A percentile compares a stretch with the other conserved stretches of the same genome.
Evolutionary conservation across 2,329 filamentous ascomycete genomes (phyloP).

Genomic region (Talaromyces funiculosus): DNA sequence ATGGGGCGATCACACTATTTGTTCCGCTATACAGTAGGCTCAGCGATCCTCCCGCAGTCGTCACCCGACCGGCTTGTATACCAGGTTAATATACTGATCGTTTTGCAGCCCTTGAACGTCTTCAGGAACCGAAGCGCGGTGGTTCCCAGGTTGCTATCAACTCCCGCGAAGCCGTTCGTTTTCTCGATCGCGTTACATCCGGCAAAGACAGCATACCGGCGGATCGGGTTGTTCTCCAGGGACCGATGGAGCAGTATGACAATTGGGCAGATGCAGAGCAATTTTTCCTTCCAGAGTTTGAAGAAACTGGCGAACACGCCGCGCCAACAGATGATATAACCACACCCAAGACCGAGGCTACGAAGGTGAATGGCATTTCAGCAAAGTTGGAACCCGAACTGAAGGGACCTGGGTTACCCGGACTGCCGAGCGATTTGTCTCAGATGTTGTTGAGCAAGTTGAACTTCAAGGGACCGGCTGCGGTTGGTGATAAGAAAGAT

Average conservation of each 20-base stretch:
- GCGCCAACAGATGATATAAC: conserved; percentile 13
- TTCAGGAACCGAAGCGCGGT: conserved; percentile 41
- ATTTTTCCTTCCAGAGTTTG: conserved; percentile 41
- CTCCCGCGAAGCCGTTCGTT: conserved; percentile 48
- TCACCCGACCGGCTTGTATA: conserved; percentile 7
- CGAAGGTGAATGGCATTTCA: conserved; percentile 19
- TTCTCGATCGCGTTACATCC: conserved; percentile 47
- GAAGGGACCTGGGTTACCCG: conserved; percentile 19
- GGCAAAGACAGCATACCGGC: conserved; percentile 40
- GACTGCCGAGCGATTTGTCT: conserved; percentile 31
- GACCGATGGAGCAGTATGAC: conserved; percentile 46
- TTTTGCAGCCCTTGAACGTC: conserved; percentile 40
- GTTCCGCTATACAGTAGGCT: conserved; percentile 49
- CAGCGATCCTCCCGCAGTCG: conserved; percentile 3
- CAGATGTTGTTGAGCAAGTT: conserved; percentile 45
- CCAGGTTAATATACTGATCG: conserved; percentile 9
- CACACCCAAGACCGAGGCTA: conserved; percentile 17
- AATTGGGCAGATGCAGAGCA: conserved; percentile 44
- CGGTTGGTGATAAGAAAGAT: conserved; percentile 19
- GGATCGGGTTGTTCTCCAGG: conserved; percentile 43
- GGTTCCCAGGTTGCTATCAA: conserved; percentile 45
- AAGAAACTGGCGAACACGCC: conserved; percentile 28
- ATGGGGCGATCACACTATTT: conserved; percentile 45
- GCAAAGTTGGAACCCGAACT: conserved; percentile 18
- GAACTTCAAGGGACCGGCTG: conserved; percentile 39